Base-by-base conservation (phyloP, 108 stramenopile species). In the Pseudonitzschia pungens region DNA sequence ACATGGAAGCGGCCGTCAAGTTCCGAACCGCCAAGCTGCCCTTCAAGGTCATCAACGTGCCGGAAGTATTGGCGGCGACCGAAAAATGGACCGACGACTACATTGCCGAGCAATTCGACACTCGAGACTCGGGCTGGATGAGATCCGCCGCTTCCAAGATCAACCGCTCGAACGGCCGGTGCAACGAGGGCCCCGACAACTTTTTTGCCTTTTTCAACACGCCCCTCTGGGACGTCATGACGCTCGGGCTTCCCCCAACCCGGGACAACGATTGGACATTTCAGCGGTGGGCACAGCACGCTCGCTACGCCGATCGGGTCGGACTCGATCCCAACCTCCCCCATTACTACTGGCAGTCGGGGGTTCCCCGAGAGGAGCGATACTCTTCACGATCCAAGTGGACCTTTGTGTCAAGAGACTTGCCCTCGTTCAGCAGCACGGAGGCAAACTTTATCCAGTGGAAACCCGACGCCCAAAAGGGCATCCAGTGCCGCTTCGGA, bases 31-130 rank as follows among this genome's bases (percentile, higher is more conserved):
- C 84, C 26, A 87, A 92, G 70, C 66, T 94, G 33, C 93, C 93
- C 0, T 94, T 94, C 69, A 94, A 94, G 68, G 59, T 92, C 9
- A 84, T 86, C 74, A 86, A 92, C 74, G 89, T 94, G 0, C 91
- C 93, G 2, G 93, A 94, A 53, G 77, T 94, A 12, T 28, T 68
- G n/a, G 78, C 68, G 15, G 91, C 89, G 10, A 80, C 79, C 1
- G 29, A 60, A 28, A 92, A 88, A 54, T 94, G 93, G 93, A 92
- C 91, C 1, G 93, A 94, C 70, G 89, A 90, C n/a, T 94, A 94
- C 76, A 66, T 94, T 26, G 42, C 83, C 21, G 54, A 65, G 1
- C 67, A 90, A 42, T 93, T 91, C 64, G 77, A 80, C 72, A 72
- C 69, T 4, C 27, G 22, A 33, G 0, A 5, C 4, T 21, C 12